phyloP scores from a whole-genome alignment of 495 filamentous ascomycete genomes.

The Penicillium arizonense region DNA sequence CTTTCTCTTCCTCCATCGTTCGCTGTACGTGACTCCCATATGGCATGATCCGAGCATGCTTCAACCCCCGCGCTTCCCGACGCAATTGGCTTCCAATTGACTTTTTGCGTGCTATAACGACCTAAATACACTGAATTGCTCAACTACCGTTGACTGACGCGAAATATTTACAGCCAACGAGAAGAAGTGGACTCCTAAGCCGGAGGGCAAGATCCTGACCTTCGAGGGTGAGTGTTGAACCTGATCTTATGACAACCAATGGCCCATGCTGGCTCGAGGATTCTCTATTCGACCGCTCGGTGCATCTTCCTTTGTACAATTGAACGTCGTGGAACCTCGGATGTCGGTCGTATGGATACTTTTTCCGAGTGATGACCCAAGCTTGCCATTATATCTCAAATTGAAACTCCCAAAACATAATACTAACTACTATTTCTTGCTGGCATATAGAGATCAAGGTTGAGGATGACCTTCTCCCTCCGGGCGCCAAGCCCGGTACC shows the following conservation, averaged over 20 bases:
- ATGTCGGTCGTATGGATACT: slow-evolving; percentile 13
- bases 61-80: slow-evolving; percentile 8
- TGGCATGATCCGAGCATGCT: slow-evolving; percentile 26
- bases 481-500: slow-evolving; percentile 77
- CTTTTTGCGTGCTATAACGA: background rate
- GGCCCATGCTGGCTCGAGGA: slow-evolving; percentile 1
- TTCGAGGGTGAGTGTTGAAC: slow-evolving; percentile 42
- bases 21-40: slow-evolving; percentile 43
- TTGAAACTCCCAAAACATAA: background rate
- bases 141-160: slow-evolving; percentile 25
- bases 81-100: slow-evolving; percentile 31
- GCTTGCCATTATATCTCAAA: background rate
- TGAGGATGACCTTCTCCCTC: slow-evolving; percentile 76
- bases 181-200: slow-evolving; percentile 34
- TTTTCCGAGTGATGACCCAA: slow-evolving; percentile 5
- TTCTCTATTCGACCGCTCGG: background rate
- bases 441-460: slow-evolving; percentile 71
- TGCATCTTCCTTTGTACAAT: slow-evolving; percentile 2
- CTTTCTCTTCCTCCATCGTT: slow-evolving; percentile 48
- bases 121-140: too few relatives aligned
- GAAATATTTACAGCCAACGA: slow-evolving; percentile 30
- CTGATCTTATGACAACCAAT: slow-evolving; percentile 14
- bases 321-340: background rate
- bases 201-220: slow-evolving; percentile 45
- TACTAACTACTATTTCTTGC: slow-evolving; percentile 6